phyloP scores from a whole-genome alignment of 2,329 filamentous ascomycete genomes.

The Ophiosphaerella narmari region DNA sequence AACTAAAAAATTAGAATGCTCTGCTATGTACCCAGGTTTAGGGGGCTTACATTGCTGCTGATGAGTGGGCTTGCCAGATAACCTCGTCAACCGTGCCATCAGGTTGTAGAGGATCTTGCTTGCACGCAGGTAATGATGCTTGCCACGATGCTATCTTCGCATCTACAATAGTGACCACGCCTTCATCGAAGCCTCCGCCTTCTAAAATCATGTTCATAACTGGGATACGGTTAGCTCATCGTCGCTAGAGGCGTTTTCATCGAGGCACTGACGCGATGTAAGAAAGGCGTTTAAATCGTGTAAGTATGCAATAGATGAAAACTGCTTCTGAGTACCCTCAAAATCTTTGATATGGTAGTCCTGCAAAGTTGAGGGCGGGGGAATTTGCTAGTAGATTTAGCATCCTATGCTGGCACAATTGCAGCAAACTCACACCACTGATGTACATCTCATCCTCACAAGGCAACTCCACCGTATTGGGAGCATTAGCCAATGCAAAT shows the following conservation, averaged over 20 bases:
- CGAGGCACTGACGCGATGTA: conserved; percentile 59
- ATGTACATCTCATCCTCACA: conserved; percentile 76
- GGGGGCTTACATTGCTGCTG: conserved; percentile 54
- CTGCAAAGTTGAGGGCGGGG: conserved; percentile 57
- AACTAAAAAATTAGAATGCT: conserved; percentile 14
- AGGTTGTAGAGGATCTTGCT: conserved; percentile 68
- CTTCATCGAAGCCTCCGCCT: conserved; percentile 20
- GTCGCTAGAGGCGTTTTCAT: background rate
- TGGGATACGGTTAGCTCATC: conserved; percentile 3
- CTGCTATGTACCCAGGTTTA: background rate
- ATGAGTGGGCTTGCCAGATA: conserved; percentile 86
- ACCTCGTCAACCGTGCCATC: conserved; percentile 78
- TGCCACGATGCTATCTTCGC: conserved; percentile 72
- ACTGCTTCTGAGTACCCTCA: conserved; percentile 68
- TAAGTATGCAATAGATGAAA: conserved; percentile 82
- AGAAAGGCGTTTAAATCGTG: conserved; percentile 73
- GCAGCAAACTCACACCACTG: conserved; percentile 27
- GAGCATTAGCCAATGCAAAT: conserved; percentile 69
- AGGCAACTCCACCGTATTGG: conserved; percentile 70
- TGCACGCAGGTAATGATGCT: conserved; percentile 73
- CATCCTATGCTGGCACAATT: background rate
- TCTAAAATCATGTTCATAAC: conserved; percentile 54
- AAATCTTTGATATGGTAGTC: conserved; percentile 78
- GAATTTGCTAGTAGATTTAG: conserved; percentile 29
- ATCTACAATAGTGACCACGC: conserved; percentile 71